A percentile compares a stretch with the other conserved stretches of the same genome.
These are phyloP conservation scores for Alnus glutinosa DNA, from an alignment of 306 rosid genomes.

Conservation along the genomic window DNA sequence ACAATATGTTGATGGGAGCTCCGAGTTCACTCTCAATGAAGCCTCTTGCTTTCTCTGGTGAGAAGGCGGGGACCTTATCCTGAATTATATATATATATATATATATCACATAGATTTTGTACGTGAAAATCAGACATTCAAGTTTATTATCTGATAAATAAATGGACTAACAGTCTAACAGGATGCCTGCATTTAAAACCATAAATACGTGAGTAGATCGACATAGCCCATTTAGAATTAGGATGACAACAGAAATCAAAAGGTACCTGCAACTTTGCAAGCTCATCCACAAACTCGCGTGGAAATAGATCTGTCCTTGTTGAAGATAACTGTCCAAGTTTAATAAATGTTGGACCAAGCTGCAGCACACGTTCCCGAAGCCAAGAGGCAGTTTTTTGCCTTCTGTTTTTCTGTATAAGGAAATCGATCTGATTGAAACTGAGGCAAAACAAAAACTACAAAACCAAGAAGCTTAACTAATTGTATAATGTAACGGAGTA, in stretches of 20 bases:
- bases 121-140: constrained; percentile 11
- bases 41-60: constrained; percentile 68
- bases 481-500: no score
- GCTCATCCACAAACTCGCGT: constrained; percentile 82
- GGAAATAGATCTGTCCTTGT: constrained; percentile 93
- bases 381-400: constrained; percentile 81
- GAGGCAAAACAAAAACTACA: background rate
- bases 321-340: constrained; percentile 91
- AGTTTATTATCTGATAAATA: background rate
- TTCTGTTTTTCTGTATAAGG: constrained; percentile 40
- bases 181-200: background rate
- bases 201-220: background rate
- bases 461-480: no score
- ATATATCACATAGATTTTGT: constrained; percentile 4
- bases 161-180: no score
- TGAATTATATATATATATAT: constrained; percentile 36
- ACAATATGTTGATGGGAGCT: constrained; percentile 56
- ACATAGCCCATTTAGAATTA: no score
- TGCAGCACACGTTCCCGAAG: constrained; percentile 79
- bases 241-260: no score
- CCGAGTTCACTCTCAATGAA: constrained; percentile 84
- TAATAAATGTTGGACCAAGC: constrained; percentile 93
- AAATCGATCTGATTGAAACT: no score
- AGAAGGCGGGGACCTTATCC: constrained; percentile 95
- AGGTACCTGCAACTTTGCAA: constrained; percentile 75